phyloP scores from a whole-genome alignment of 805 yeast genomes.

The Lipomyces sp. region DNA sequence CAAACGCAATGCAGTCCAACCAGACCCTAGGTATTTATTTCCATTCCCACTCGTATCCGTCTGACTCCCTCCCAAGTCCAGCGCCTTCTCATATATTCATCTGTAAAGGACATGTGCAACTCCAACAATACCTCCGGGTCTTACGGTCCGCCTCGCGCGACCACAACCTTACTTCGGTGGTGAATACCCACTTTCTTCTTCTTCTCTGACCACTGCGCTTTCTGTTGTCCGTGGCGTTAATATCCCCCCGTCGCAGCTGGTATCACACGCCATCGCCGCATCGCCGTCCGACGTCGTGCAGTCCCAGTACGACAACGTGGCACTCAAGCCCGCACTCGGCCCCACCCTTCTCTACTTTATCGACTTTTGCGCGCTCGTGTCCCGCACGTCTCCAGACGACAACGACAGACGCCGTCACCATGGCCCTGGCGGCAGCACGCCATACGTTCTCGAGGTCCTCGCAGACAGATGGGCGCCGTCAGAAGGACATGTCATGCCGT shows the following conservation, averaged over 20 bases:
- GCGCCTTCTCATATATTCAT: too few species aligned
- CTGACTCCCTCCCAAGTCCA: too few species aligned
- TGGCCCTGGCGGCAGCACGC: not conserved
- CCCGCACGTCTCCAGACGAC: not conserved
- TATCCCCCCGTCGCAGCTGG: constrained; percentile 1
- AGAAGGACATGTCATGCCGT: constrained; percentile 8
- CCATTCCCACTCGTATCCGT: too few species aligned
- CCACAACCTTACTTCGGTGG: constrained; percentile 1
- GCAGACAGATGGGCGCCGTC: constrained; percentile 13
- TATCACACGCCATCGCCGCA: constrained; percentile 7
- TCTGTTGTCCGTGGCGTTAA: not conserved
- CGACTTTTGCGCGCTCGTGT: constrained; percentile 15
- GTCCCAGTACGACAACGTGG: constrained; percentile 13
- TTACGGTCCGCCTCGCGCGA: not conserved
- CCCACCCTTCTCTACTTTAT: constrained; percentile 6
- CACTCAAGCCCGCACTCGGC: constrained; percentile 21
- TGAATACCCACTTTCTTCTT: not conserved
- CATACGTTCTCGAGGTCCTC: constrained; percentile 12
- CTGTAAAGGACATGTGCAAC: constrained; percentile 10
- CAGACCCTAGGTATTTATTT: constrained; percentile 5
- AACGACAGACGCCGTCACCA: too few species aligned
- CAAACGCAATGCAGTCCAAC: constrained; percentile 15
- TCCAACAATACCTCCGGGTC: not conserved
- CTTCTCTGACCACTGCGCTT: too few species aligned
- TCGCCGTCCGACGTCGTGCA: constrained; percentile 6